Base-by-base conservation (phyloP, 2,329 filamentous ascomycete genomes). In the Aspergillus fijiensis region DNA sequence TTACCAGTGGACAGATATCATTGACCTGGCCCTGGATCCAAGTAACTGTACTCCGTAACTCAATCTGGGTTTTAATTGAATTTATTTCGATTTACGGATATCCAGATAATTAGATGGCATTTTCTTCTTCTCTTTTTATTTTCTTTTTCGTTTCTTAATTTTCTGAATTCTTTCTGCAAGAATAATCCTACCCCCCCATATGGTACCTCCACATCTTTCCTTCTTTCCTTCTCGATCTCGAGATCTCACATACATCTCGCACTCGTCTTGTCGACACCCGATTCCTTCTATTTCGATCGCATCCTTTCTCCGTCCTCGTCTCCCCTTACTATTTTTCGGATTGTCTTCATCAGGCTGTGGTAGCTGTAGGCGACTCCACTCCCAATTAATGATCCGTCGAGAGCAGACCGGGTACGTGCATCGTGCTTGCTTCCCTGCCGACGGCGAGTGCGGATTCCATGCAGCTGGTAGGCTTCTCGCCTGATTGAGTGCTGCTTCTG, bases 321-420 rank as follows among this genome's bases (percentile, higher is more conserved):
- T n/a, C 52, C 19, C 39, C 54, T 45, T 60, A 39, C 51, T 51
- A 33, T 49, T 42, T 60, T 53, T 58, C 58, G 51, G 29, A 50
- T 59, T 31, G 33, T 51, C 48, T 52, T 45, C 29, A 60, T 55
- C 61, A 59, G 19, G 48, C 31, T 57, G 58, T 53, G 25, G 31
- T 54, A 29, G 33, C 42, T 35, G 48, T 58, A 25, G 39, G 49
- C 42, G 49, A 51, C 63, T 62, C 64, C 64, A 66, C 64, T 45
- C 5, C 29, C 58, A 49, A 33, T 57, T 59, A 60, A 64, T 67
- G 57, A 58, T 57, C 59, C 55, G 58, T 60, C 55, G 49, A 60
- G 62, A 63, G 56, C 57, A 53, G 45, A 35, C 39, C 64, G 65
- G 65, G 54, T 67, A 62, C 53, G 50, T 66, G 64, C 65, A 67